Base-by-base conservation (phyloP, 768 basidiomycete species). In the Psilocybe subaeruginosa region DNA sequence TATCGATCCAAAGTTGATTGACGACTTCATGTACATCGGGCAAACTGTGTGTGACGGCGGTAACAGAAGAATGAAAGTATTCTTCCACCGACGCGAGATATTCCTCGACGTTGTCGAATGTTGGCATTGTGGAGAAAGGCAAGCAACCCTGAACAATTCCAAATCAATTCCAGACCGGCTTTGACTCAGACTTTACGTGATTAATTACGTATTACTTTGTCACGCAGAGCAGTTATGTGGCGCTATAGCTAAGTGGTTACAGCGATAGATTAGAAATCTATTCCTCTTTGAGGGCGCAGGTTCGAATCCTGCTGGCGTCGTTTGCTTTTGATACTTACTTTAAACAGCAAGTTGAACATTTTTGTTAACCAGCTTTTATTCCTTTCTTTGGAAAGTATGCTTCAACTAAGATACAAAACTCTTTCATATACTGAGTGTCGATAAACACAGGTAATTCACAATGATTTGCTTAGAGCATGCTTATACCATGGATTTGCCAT, bases 1-100 rank as follows among this genome's bases (percentile, higher is more conserved):
- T 85, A 69, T 95, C 92, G 23, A 85, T 74, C 89, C 90, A 93
- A 58, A 93, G 78, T 27, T 86, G 82, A 64, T 90, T 82, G 19
- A 88, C 73, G 31, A 85, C 81, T 61, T 92, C 88, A 59, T 85
- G 83, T 50, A 92, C 76, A 65, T 80, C 84, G 43, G 87, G 85
- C 49, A 92, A 75, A 66, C 85, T 84, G 31, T 85, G 79, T 0
- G 85, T 82, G 4, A 84, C 87, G 14, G 84, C 76, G 46, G 82
- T 75, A 23, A 89, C 68, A 9, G 87, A 83, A 33, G 82, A 74
- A 54, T 80, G 78, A 71, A 93, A 73, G 65, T 85, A 79, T 61
- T 85, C 84, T 68, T 92, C 90, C 54, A 89, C 73, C 30, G 85
- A 81, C 64, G 85, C 80, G 47, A 91, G 77, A 69, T 89, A 90